Base-by-base conservation (phyloP, 495 filamentous ascomycete species). In the Cudoniella acicularis region DNA sequence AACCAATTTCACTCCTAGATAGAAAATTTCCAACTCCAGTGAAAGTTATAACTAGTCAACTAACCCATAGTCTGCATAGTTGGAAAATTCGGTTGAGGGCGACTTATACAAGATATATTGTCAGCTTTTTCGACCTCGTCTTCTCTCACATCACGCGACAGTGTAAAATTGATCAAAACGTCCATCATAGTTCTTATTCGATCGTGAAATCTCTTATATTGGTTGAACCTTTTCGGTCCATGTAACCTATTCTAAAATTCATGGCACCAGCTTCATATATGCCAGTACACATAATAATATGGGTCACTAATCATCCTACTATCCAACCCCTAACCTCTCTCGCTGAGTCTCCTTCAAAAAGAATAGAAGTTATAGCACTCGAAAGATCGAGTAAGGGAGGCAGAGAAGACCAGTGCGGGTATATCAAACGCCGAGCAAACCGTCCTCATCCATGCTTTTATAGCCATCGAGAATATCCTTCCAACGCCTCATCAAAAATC, bases 341-440 rank as follows among this genome's bases (percentile, higher is more conserved):
- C 43, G 8, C 43, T 9, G 43, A 46, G 17, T n/a, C 18, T n/a
- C 17, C 43, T 46, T n/a, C 18, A 4, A n/a, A 4, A n/a, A 16
- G 11, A 16, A 21, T n/a, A 21, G 13, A 16, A 16, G 43, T 17
- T n/a, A n/a, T n/a, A n/a, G n/a, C 6, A 46, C 18, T 16, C 11
- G 43, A n/a, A n/a, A n/a, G 43, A 46, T 4, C 17, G 43, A 46
- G 43, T 17, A 46, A 16, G 18, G 43, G 6, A n/a, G 13, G 18
- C 11, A 46, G 43, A 46, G 18, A 46, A 46, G 43, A 50, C 22
- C 48, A 50, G 48, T 50, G 48, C 48, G 48, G 48, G 48, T 50
- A 50, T 50, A 50, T 50, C 48, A 50, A 50, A 50, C 48, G 48
- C 48, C 48, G 20, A 9, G 48, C 48, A 26, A 50, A 50, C 48